Evolutionary conservation across 2,329 filamentous ascomycete genomes (phyloP).

Genomic region (Leptographium flavum): DNA sequence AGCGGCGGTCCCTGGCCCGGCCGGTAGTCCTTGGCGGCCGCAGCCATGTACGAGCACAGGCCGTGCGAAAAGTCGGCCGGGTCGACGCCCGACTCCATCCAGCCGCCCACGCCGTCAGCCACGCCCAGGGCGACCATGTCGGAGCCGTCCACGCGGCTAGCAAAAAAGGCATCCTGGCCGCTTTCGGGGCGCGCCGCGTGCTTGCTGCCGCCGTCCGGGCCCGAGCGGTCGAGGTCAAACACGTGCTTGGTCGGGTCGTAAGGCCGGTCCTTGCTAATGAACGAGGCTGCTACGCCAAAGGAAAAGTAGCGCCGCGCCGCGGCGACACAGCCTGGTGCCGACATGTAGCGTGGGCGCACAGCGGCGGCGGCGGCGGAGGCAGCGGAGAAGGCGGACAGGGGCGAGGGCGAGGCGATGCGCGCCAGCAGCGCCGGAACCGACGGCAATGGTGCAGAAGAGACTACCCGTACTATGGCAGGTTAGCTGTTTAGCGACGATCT

Average conservation of each 20-base stretch:
- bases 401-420: background rate
- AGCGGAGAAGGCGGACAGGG: background rate
- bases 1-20: slow-evolving; percentile 22
- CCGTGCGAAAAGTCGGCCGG: slow-evolving; percentile 92
- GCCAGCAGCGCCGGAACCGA: background rate
- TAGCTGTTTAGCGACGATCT: background rate
- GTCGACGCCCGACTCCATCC: slow-evolving; percentile 84
- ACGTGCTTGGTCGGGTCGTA: slow-evolving; percentile 56
- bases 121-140: slow-evolving; percentile 71
- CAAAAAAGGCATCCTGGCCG: slow-evolving; percentile 94
- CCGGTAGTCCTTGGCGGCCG: slow-evolving; percentile 49
- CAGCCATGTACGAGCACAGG: slow-evolving; percentile 85
- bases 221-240: slow-evolving; percentile 47
- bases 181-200: slow-evolving; percentile 50
- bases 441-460: background rate
- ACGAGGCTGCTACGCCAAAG: slow-evolving; percentile 62
- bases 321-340: background rate
- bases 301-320: slow-evolving; percentile 12
- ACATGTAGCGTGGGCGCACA: background rate
- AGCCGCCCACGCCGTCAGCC: slow-evolving; percentile 90
- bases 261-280: slow-evolving; percentile 55
- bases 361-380: background rate
- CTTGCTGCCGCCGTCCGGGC: slow-evolving; percentile 14
- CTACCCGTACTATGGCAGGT: background rate
- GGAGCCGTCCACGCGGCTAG: slow-evolving; percentile 60